Evolutionary conservation across 805 yeast species (phyloP).

Genomic region (Kuraishia hungarica): DNA sequence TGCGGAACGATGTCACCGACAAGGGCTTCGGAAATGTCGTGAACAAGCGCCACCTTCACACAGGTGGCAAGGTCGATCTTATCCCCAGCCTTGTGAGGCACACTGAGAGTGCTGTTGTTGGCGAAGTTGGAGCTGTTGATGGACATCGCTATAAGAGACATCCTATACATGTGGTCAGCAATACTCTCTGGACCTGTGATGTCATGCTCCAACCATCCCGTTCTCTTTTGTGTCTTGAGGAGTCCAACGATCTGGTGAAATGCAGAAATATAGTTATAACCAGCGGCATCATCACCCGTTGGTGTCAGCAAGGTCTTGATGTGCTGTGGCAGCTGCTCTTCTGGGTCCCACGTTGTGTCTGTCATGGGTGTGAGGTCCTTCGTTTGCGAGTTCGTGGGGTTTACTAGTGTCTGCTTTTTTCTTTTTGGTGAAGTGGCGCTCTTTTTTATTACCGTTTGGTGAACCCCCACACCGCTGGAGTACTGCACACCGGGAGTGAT

Average conservation of each 20-base stretch:
- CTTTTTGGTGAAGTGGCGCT: background rate
- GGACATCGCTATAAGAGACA: constrained; percentile 76
- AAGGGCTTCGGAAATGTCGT: constrained; percentile 88
- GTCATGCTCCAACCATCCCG: constrained; percentile 87
- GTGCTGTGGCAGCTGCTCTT: constrained; percentile 30
- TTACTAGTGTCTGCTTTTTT: constrained; percentile 2
- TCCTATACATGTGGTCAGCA: constrained; percentile 94
- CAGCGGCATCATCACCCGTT: constrained; percentile 3
- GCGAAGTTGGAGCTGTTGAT: constrained; percentile 27
- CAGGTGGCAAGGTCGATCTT: constrained; percentile 58
- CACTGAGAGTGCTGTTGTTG: constrained; percentile 15
- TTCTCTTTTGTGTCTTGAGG: constrained; percentile 73
- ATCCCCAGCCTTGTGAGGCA: constrained; percentile 8
- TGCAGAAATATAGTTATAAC: constrained; percentile 21
- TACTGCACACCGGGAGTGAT: constrained; percentile 1
- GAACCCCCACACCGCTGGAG: constrained; percentile 5
- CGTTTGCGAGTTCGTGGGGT: no score
- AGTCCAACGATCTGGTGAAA: constrained; percentile 54
- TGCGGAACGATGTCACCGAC: constrained; percentile 94
- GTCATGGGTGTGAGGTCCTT: constrained; percentile 6
- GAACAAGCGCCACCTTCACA: constrained; percentile 79
- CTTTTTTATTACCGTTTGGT: constrained; percentile 3
- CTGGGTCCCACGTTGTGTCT: constrained; percentile 34
- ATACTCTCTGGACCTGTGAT: constrained; percentile 56
- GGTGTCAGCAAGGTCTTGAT: constrained; percentile 22